These are phyloP conservation scores for Xylaria hypoxylon DNA, from an alignment of 2,329 filamentous ascomycete species.

Conservation along the genomic window DNA sequence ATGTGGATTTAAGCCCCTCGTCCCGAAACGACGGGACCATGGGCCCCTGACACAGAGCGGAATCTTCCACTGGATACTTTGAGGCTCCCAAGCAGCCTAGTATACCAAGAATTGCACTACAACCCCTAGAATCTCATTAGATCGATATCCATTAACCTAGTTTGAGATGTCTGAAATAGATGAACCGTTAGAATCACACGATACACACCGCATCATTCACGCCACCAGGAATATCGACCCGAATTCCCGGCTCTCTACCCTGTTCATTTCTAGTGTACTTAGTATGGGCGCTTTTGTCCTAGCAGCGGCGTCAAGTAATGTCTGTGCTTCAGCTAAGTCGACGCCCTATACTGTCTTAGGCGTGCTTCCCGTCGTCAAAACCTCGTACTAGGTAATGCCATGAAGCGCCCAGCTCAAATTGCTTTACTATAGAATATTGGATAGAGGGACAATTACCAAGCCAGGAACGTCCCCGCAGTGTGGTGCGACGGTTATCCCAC, in stretches of 20 bases:
- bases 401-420: constrained; percentile 6
- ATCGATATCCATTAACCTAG: background rate
- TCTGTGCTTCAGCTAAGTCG: background rate
- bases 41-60: constrained; percentile 23
- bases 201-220: background rate
- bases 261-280: background rate
- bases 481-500: constrained; percentile 20
- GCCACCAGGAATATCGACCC: constrained; percentile 28
- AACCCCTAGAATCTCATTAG: constrained; percentile 26
- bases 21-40: constrained; percentile 34
- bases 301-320: background rate
- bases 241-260: constrained; percentile 18
- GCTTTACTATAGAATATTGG: background rate
- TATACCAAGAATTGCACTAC: background rate
- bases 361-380: background rate
- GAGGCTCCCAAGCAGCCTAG: constrained; percentile 15
- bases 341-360: constrained; percentile 1
- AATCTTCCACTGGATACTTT: background rate
- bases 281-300: background rate
- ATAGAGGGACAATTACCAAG: background rate
- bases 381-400: background rate
- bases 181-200: too few species aligned
- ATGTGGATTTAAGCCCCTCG: constrained; percentile 21
- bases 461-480: background rate
- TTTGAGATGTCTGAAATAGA: background rate